phyloP scores from a whole-genome alignment of 2,329 filamentous ascomycete species.

The Podosphaera xanthii region DNA sequence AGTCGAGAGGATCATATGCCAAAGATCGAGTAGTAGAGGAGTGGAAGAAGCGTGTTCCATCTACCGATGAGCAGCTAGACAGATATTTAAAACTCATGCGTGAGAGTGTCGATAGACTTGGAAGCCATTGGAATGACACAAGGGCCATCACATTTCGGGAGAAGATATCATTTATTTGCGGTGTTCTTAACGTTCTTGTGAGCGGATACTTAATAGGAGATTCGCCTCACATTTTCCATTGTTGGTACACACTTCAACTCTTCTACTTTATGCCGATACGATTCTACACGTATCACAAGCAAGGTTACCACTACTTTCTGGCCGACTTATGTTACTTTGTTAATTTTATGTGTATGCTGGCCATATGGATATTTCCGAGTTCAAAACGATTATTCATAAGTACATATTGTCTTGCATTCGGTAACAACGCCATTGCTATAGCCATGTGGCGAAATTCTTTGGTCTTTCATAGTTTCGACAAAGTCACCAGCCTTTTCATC shows the following conservation, averaged over 20 bases:
- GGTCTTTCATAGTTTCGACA: slow-evolving; percentile 96
- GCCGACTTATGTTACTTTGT: slow-evolving; percentile 97
- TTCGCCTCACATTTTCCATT: slow-evolving; percentile 64
- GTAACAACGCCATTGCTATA: slow-evolving; percentile 93
- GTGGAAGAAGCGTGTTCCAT: slow-evolving; percentile 67
- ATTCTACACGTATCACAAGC: slow-evolving; percentile 72
- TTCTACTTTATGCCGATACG: slow-evolving; percentile 95
- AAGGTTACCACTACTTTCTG: slow-evolving; percentile 90
- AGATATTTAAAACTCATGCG: slow-evolving; percentile 79
- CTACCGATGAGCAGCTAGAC: slow-evolving; percentile 78
- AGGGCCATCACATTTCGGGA: slow-evolving; percentile 73
- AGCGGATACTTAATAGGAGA: slow-evolving; percentile 84
- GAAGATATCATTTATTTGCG: slow-evolving; percentile 89
- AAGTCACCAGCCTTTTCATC: slow-evolving; percentile 92
- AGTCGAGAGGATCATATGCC: slow-evolving; percentile 53
- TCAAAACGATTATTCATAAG: slow-evolving; percentile 85
- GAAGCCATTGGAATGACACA: slow-evolving; percentile 68
- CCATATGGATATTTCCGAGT: slow-evolving; percentile 72
- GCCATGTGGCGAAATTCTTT: slow-evolving; percentile 98
- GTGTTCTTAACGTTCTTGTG: slow-evolving; percentile 92
- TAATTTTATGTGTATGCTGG: slow-evolving; percentile 63
- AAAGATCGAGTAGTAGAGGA: slow-evolving; percentile 79
- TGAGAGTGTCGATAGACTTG: slow-evolving; percentile 67
- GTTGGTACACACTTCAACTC: slow-evolving; percentile 77
- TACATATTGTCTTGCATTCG: slow-evolving; percentile 77